Percentiles rank a stretch among this genome's conserved stretches.
Evolutionary conservation across 176 grass and related monocot genomes (phyloP).

Genomic region (Zoysia japonica): DNA sequence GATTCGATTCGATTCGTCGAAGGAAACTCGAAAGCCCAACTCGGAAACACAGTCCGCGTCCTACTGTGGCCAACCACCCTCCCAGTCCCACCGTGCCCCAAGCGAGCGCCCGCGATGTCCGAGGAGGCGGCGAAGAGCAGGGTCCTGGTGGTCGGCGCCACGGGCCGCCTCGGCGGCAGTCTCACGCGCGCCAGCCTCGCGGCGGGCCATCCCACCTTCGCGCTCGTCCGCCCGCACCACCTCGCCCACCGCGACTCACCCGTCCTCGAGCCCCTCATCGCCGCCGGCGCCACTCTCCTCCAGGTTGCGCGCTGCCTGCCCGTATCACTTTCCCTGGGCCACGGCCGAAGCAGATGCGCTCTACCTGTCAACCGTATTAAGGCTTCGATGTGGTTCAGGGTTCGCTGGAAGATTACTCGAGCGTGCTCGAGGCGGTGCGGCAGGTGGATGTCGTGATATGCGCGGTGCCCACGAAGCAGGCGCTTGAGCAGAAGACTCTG

Average conservation of each 20-base stretch:
- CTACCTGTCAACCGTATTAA: neutral
- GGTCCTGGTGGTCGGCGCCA: slow-evolving; percentile 81
- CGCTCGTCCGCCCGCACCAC: slow-evolving; percentile 68
- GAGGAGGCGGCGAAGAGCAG: slow-evolving; percentile 50
- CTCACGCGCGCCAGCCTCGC: slow-evolving; percentile 64
- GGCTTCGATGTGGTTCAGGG: slow-evolving; percentile 44
- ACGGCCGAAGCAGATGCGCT: neutral
- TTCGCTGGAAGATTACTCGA: slow-evolving; percentile 68
- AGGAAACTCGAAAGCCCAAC: too few species aligned
- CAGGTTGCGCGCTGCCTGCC: slow-evolving; percentile 45
- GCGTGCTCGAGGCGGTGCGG: slow-evolving; percentile 66
- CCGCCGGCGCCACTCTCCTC: slow-evolving; percentile 59
- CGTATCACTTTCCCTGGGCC: neutral
- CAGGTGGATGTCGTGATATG: slow-evolving; percentile 86
- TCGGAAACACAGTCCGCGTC: too few species aligned
- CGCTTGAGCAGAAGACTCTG: slow-evolving; percentile 69
- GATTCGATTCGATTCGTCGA: too few species aligned
- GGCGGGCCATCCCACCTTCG: slow-evolving; percentile 65
- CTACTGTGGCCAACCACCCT: too few species aligned
- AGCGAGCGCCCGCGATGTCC: slow-evolving; percentile 21
- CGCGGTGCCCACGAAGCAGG: slow-evolving; percentile 67
- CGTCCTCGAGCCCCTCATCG: slow-evolving; percentile 48
- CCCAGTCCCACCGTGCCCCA: neutral
- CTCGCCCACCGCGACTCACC: slow-evolving; percentile 23
- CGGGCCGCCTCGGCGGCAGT: slow-evolving; percentile 60